Base-by-base conservation (phyloP, 352 stramenopile species). In the Pythium rishiriense region DNA sequence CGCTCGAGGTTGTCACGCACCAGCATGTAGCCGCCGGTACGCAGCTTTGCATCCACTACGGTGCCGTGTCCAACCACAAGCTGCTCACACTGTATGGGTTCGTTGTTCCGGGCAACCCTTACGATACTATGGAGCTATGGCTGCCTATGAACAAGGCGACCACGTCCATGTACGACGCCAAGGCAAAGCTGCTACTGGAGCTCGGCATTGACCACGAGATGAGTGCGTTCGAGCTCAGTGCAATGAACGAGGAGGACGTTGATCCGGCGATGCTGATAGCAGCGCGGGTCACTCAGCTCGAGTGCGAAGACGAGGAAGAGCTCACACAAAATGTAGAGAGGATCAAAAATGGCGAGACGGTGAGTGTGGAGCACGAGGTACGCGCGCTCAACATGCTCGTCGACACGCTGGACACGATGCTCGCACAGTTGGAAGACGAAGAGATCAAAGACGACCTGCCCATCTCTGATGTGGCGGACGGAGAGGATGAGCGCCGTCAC, bases 41-140 rank as follows among this genome's bases (percentile, higher is more conserved):
- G 12, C 85, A 94, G 68, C 72, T 94, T 35, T 91, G 80, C 29
- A 90, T 94, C 45, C 87, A 91, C 64, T 94, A 94, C 56, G 85
- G 85, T 2, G 63, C 83, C 46, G 55, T 94, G 29, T 92, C 85
- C 47, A 94, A 93, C 68, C 85, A 94, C 65, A 91, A 92, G 60
- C 62, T 94, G 39, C 58, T 94, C 39, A 78, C 83, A 22, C 62
- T 94, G 60, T 94, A 94, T 41, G 85, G 85, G 21, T 94, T 94
- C 35, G 81, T 94, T 39, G 61, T 92, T 28, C 65, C 77, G 1
- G 67, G 73, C 14, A 92, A 94, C 62, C 72, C 75, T 43, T 88
- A 81, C 55, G 83, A 94, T 53, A 74, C 81, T 17, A 73, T 94
- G 33, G 85, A 94, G 12, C 65, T 92, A 52, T 92, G 82, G 81